Evolutionary conservation across 2,329 filamentous ascomycete species (phyloP).

Genomic region (Cylindrodendrum hubeiense): DNA sequence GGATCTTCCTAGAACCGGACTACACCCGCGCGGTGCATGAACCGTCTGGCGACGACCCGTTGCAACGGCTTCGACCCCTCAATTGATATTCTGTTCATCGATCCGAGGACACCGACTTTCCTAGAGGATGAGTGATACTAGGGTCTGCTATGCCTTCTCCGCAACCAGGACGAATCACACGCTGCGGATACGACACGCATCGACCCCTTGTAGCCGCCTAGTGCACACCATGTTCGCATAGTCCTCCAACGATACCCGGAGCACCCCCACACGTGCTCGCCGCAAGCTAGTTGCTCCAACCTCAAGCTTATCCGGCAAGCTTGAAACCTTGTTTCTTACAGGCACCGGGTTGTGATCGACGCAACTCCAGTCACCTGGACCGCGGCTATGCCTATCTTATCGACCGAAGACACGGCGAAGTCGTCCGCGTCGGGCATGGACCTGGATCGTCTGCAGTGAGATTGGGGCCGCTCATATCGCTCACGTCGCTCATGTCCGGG

Average conservation of each 20-base stretch:
- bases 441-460: conserved; percentile 10
- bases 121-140: conserved; percentile 10
- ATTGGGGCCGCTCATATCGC: conserved; percentile 21
- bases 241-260: conserved; percentile 36
- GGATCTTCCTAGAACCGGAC: not conserved
- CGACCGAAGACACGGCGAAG: conserved; percentile 32
- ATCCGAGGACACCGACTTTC: conserved; percentile 1
- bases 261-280: conserved; percentile 40
- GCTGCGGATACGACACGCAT: conserved; percentile 36
- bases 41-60: not conserved
- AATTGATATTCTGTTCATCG: conserved; percentile 13
- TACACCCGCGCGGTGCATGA: not conserved
- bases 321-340: conserved; percentile 28
- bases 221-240: conserved; percentile 20
- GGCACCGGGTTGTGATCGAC: conserved; percentile 34
- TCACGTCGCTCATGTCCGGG: conserved; percentile 22
- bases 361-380: conserved; percentile 22
- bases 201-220: conserved; percentile 20
- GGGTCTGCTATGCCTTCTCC: conserved; percentile 23
- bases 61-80: conserved; percentile 6
- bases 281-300: conserved; percentile 17
- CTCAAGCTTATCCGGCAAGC: conserved; percentile 24
- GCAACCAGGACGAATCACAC: conserved; percentile 39
- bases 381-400: conserved; percentile 32
- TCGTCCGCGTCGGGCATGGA: conserved; percentile 19